Conservation (phyloP, 2,329 filamentous ascomycete species). For the Aspergillus oerlinghausenensis region DNA sequence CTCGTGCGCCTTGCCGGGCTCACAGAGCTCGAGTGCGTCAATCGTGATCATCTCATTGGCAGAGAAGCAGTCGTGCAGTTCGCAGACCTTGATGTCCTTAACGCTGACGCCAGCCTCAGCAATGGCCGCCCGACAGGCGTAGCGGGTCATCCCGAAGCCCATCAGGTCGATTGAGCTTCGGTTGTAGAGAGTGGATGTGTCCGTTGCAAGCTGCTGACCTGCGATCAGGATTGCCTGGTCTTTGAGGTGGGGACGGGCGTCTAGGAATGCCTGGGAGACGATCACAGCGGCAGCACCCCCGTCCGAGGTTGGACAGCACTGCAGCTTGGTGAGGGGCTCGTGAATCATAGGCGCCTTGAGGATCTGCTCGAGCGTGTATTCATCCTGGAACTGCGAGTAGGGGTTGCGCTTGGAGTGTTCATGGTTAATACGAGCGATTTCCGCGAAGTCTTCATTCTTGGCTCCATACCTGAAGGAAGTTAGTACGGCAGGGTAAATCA, state of each 20-base stretch:
- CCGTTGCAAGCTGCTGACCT: constrained; percentile 82
- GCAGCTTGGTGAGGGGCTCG: constrained; percentile 89
- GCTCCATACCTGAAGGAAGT: constrained; percentile 65
- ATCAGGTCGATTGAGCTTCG: constrained; percentile 79
- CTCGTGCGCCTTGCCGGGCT: constrained; percentile 82
- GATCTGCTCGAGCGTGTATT: constrained; percentile 83
- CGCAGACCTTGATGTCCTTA: constrained; percentile 73
- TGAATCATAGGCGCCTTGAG: constrained; percentile 71
- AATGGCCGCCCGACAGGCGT: constrained; percentile 66
- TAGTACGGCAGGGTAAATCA: background rate
- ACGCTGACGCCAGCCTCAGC: constrained; percentile 62
- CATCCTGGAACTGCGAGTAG: constrained; percentile 94
- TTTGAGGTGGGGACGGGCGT: constrained; percentile 75
- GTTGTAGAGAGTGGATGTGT: constrained; percentile 74
- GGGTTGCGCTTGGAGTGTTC: constrained; percentile 87
- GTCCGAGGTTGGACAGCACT: constrained; percentile 96
- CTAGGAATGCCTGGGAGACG: constrained; percentile 83
- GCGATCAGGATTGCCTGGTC: constrained; percentile 83
- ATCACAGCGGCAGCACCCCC: constrained; percentile 84
- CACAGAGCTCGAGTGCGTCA: constrained; percentile 75
- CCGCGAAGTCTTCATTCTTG: constrained; percentile 78
- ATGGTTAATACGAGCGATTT: constrained; percentile 91
- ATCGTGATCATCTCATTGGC: constrained; percentile 90
- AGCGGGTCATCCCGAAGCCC: constrained; percentile 78
- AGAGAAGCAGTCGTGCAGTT: constrained; percentile 95